Percentiles rank a stretch among this genome's conserved stretches.
phyloP scores from a whole-genome alignment of 1,284 basidiomycete genomes.

The Pseudomicrostroma phylloplanum region DNA sequence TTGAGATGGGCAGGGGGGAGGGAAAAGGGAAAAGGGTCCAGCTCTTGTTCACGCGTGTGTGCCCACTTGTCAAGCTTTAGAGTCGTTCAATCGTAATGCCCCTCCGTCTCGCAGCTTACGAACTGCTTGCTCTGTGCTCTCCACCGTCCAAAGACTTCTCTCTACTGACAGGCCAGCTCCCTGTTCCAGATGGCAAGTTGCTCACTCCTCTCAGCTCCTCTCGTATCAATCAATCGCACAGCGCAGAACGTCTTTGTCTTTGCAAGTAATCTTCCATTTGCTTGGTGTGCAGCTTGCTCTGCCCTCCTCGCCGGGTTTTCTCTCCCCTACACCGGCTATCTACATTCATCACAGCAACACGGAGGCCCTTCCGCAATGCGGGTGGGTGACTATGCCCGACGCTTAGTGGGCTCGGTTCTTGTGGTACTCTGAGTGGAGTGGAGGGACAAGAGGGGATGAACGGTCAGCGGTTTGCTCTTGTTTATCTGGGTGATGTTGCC shows the following conservation, averaged over 20 bases:
- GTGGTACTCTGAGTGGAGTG: constrained; percentile 1
- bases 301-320: neutral
- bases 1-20: no score
- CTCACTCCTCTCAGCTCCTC: no score
- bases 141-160: no score
- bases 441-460: neutral
- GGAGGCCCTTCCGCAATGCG: neutral
- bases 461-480: neutral
- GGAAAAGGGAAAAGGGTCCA: no score
- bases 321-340: neutral
- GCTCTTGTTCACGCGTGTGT: no score
- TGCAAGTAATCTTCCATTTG: neutral
- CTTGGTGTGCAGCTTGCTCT: neutral
- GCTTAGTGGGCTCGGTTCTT: constrained; percentile 8
- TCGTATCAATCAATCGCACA: neutral
- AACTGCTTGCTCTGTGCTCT: no score
- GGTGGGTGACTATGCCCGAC: neutral
- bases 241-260: neutral
- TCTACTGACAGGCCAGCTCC: no score
- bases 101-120: no score
- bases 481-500: neutral
- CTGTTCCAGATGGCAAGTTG: no score
- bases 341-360: neutral
- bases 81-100: no score
- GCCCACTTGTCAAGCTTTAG: no score